These are phyloP conservation scores for Russula vinacea DNA, from an alignment of 768 basidiomycete genomes.

Conservation along the genomic window DNA sequence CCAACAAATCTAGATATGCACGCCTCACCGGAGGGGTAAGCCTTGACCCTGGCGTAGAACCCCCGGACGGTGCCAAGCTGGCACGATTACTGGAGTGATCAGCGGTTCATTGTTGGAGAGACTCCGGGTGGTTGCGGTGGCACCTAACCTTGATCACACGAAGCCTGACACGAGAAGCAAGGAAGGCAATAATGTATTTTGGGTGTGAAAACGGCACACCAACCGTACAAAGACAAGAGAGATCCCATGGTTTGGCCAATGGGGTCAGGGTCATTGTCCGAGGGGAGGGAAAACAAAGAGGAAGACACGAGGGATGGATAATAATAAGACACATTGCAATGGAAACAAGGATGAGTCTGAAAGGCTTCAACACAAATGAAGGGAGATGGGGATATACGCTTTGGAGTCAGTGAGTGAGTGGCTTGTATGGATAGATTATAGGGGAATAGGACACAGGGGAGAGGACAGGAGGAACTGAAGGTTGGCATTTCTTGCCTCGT, in stretches of 20 bases:
- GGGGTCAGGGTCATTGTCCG: constrained; percentile 6
- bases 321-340: constrained; percentile 15
- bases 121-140: constrained; percentile 15
- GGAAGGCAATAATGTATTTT: constrained; percentile 14
- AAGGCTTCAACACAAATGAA: not conserved
- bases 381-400: constrained; percentile 17
- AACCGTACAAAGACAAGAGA: constrained; percentile 19
- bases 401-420: too few species aligned
- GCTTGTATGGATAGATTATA: too few species aligned
- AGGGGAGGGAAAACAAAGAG: constrained; percentile 14
- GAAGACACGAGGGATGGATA: constrained; percentile 20
- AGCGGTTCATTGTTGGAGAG: constrained; percentile 11
- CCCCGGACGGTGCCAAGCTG: constrained; percentile 5
- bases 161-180: constrained; percentile 13
- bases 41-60: constrained; percentile 3
- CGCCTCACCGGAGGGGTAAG: constrained; percentile 13
- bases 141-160: constrained; percentile 24
- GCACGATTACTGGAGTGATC: constrained; percentile 25
- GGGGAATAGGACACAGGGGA: constrained; percentile 7
- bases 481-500: constrained; percentile 19
- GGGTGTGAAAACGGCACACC: constrained; percentile 14
- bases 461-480: not conserved
- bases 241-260: constrained; percentile 12
- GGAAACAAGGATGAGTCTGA: constrained; percentile 1
- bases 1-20: constrained; percentile 5